Evolutionary conservation across 2,329 filamentous ascomycete genomes (phyloP).

Genomic region (Aureobasidium zeae): DNA sequence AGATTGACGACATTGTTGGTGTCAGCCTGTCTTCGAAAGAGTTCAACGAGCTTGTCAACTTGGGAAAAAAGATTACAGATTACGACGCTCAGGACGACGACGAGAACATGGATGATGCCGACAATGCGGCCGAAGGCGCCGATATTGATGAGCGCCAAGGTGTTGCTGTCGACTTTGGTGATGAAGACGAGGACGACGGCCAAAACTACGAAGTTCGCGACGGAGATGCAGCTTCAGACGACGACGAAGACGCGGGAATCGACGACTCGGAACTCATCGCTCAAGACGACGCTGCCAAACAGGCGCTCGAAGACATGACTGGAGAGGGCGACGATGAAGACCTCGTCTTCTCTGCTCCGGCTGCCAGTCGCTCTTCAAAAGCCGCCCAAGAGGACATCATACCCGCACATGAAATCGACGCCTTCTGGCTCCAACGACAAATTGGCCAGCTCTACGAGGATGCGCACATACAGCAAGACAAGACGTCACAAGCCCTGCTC

Average conservation of each 20-base stretch:
- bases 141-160: constrained; percentile 92
- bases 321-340: constrained; percentile 56
- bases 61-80: constrained; percentile 98
- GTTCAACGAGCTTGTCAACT: constrained; percentile 92
- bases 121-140: constrained; percentile 53
- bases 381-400: constrained; percentile 47
- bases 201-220: constrained; percentile 82
- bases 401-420: constrained; percentile 82
- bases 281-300: constrained; percentile 38
- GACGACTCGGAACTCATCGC: constrained; percentile 10
- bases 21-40: constrained; percentile 72
- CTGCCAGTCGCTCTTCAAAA: constrained; percentile 30
- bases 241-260: constrained; percentile 34
- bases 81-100: constrained; percentile 96
- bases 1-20: constrained; percentile 90
- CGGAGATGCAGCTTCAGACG: constrained; percentile 67
- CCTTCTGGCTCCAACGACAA: constrained; percentile 92
- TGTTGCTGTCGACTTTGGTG: constrained; percentile 94
- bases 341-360: constrained; percentile 61
- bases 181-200: constrained; percentile 72
- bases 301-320: constrained; percentile 22
- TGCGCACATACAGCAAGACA: constrained; percentile 86
- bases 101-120: constrained; percentile 65
- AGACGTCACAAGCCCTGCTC: constrained; percentile 73
- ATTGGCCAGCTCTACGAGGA: constrained; percentile 83